Evolutionary conservation across 176 grass and related monocot species (phyloP).

Genomic region (Thinopyrum elongatum): DNA sequence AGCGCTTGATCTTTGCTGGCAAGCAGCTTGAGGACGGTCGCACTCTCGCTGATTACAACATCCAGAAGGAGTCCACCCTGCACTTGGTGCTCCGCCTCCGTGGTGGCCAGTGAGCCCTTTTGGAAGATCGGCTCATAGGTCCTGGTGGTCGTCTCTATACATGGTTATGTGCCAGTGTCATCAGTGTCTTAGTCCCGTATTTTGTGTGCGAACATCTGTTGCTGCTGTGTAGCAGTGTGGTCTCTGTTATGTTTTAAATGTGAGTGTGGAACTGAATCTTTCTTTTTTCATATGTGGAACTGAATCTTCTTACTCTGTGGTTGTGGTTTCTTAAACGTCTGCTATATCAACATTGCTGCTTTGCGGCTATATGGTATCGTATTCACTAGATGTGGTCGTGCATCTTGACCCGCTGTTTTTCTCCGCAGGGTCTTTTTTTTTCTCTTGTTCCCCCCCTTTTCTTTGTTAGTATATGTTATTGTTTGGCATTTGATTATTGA

Average conservation of each 20-base stretch:
- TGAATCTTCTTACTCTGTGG: neutral
- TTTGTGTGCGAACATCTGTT: neutral
- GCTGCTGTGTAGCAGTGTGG: neutral
- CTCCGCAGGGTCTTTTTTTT: too few species aligned
- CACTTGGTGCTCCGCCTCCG: constrained; percentile 70
- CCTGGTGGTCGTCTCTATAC: neutral
- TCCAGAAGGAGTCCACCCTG: constrained; percentile 67
- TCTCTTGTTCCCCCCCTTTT: too few species aligned
- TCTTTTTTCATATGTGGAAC: neutral
- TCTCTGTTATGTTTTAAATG: neutral
- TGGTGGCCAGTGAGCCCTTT: constrained; percentile 31
- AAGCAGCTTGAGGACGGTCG: constrained; percentile 73
- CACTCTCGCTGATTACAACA: constrained; percentile 53
- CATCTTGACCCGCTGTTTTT: too few species aligned
- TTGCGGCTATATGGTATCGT: too few species aligned
- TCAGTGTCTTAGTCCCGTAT: neutral
- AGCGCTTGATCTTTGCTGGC: constrained; percentile 53
- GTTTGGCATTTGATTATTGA: too few species aligned
- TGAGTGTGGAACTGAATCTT: neutral
- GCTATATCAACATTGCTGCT: neutral
- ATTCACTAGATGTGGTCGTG: too few species aligned
- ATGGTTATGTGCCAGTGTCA: neutral
- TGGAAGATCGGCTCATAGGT: neutral
- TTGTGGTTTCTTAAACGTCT: neutral
- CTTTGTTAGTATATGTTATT: too few species aligned